Evolutionary conservation across 148 eudicot genomes (phyloP).

Genomic region (Rhododendron ovatum): DNA sequence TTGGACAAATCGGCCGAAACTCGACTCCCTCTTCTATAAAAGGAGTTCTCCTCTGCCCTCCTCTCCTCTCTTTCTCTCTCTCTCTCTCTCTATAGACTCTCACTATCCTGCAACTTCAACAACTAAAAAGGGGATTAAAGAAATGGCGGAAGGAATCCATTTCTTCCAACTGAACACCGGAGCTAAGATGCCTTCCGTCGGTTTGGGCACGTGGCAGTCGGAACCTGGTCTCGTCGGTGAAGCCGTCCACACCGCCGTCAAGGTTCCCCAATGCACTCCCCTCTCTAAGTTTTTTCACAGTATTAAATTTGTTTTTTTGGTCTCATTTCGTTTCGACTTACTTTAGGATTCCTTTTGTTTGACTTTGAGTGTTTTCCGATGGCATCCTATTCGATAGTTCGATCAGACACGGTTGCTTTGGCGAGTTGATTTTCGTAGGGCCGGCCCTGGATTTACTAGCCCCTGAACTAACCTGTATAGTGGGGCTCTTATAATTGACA

Average conservation of each 20-base stretch:
- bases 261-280: constrained; percentile 27
- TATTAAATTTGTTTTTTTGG: neutral
- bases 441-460: neutral
- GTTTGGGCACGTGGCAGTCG: constrained; percentile 70
- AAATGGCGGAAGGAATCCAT: constrained; percentile 29
- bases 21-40: no score
- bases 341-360: neutral
- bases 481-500: neutral
- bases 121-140: neutral
- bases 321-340: neutral
- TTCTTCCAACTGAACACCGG: constrained; percentile 51
- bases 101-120: neutral
- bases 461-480: neutral
- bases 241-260: constrained; percentile 44
- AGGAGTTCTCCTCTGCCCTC: neutral
- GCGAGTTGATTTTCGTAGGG: neutral
- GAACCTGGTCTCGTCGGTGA: constrained; percentile 55
- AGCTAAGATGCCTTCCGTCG: constrained; percentile 54
- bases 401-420: no score
- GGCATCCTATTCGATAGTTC: no score
- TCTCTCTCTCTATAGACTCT: neutral
- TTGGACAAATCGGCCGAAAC: no score
- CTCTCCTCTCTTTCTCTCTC: no score
- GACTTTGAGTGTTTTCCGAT: neutral
- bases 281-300: neutral